Evolutionary conservation across 805 yeast species (phyloP).

Genomic region (Zygotorulaspora danielsina): DNA sequence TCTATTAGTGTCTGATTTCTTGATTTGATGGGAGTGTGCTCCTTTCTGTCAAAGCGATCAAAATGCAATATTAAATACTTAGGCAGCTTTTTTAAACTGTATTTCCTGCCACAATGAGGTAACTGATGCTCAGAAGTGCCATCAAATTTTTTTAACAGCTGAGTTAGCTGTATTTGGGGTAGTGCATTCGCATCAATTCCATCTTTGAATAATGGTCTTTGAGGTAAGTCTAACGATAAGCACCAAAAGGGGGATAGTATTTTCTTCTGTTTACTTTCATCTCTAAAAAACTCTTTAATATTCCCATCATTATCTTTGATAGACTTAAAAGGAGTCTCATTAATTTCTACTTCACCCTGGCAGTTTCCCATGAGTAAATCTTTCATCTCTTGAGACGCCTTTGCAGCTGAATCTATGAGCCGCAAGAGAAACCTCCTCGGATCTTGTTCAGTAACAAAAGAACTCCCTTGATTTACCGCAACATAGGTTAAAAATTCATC

Average conservation of each 20-base stretch:
- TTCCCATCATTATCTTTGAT: conserved; percentile 27
- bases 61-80: conserved; percentile 51
- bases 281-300: conserved; percentile 18
- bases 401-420: conserved; percentile 49
- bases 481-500: conserved; percentile 57
- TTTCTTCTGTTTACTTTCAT: conserved; percentile 14
- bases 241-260: conserved; percentile 27
- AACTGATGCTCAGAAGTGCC: conserved; percentile 34
- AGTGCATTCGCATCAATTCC: conserved; percentile 43
- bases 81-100: conserved; percentile 45
- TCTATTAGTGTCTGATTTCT: conserved; percentile 61
- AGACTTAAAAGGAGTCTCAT: conserved; percentile 27
- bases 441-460: conserved; percentile 41
- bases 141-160: conserved; percentile 43
- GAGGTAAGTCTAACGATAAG: conserved; percentile 57
- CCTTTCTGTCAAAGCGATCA: conserved; percentile 46
- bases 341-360: conserved; percentile 50
- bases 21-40: conserved; percentile 36
- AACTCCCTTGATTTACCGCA: conserved; percentile 41
- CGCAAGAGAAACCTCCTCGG: conserved; percentile 60
- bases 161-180: conserved; percentile 47
- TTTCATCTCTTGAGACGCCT: conserved; percentile 30
- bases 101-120: conserved; percentile 37
- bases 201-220: conserved; percentile 51
- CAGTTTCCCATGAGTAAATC: conserved; percentile 36